These are phyloP conservation scores for Candida hispaniensis DNA, from an alignment of 805 yeast genomes.

Conservation along the genomic window DNA sequence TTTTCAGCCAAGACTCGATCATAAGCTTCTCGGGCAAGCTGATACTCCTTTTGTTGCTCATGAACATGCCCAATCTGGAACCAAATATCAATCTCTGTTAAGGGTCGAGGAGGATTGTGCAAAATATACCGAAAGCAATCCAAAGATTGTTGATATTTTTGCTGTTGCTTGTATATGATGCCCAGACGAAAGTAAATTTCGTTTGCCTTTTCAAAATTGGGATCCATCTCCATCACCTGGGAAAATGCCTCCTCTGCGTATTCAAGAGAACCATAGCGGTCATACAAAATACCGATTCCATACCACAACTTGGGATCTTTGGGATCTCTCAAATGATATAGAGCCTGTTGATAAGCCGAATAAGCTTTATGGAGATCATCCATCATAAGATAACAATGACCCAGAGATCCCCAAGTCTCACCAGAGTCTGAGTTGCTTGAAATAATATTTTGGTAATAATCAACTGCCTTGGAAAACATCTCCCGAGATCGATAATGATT, in stretches of 20 bases:
- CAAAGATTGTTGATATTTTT: slow-evolving; percentile 71
- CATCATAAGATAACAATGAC: slow-evolving; percentile 93
- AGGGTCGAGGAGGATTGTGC: slow-evolving; percentile 85
- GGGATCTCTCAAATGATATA: slow-evolving; percentile 81
- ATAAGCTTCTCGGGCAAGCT: slow-evolving; percentile 88
- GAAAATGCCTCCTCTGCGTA: slow-evolving; percentile 98
- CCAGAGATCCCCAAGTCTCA: slow-evolving; percentile 89
- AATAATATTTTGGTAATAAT: slow-evolving; percentile 79
- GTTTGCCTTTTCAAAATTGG: slow-evolving; percentile 89
- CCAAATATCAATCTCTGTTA: slow-evolving; percentile 97
- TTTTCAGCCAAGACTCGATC: slow-evolving; percentile 82
- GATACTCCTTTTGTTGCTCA: slow-evolving; percentile 87
- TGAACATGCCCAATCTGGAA: slow-evolving; percentile 94
- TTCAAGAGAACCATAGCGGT: slow-evolving; percentile 89
- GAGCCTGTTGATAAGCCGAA: slow-evolving; percentile 92
- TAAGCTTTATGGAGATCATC: slow-evolving; percentile 95
- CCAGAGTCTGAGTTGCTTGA: slow-evolving; percentile 78
- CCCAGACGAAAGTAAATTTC: slow-evolving; percentile 95
- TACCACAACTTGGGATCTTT: slow-evolving; percentile 97
- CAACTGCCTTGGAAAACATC: slow-evolving; percentile 89
- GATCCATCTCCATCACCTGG: slow-evolving; percentile 89
- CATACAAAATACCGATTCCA: slow-evolving; percentile 94
- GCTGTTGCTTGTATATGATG: slow-evolving; percentile 91
- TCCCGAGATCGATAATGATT: slow-evolving; percentile 81
- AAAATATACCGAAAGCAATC: slow-evolving; percentile 93